phyloP scores from a whole-genome alignment of 495 filamentous ascomycete genomes.

The Penicillium coffeae region DNA sequence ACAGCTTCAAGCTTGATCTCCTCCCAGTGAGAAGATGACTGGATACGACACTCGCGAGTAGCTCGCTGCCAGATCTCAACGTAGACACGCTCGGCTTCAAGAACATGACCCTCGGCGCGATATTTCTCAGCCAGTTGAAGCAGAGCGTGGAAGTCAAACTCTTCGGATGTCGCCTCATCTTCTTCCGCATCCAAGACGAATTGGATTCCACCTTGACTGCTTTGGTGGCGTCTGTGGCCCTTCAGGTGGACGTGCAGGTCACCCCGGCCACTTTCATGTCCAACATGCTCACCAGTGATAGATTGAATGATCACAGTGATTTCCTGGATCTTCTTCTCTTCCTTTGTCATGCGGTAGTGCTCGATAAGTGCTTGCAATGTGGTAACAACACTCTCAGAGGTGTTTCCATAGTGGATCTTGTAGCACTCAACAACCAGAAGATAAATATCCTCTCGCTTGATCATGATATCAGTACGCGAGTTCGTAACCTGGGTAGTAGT shows the following conservation, averaged over 20 bases:
- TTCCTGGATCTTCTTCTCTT: slow-evolving; percentile 20
- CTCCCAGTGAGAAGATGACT: slow-evolving; percentile 29
- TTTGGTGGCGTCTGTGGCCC: slow-evolving; percentile 14
- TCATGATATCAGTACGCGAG: slow-evolving; percentile 34
- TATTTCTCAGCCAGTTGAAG: slow-evolving; percentile 21
- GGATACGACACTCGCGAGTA: slow-evolving; percentile 27
- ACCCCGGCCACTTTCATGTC: slow-evolving; percentile 5
- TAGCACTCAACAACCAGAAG: slow-evolving; percentile 34
- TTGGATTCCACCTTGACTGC: slow-evolving; percentile 14
- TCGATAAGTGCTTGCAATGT: slow-evolving; percentile 27
- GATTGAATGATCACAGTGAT: slow-evolving; percentile 10
- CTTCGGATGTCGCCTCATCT: slow-evolving; percentile 17
- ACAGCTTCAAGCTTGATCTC: slow-evolving; percentile 27
- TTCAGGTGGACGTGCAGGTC: slow-evolving; percentile 30
- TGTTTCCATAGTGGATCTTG: slow-evolving; percentile 32
- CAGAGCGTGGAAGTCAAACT: slow-evolving; percentile 21
- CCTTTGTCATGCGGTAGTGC: slow-evolving; percentile 30
- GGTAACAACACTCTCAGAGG: slow-evolving; percentile 26
- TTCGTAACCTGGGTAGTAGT: slow-evolving; percentile 25
- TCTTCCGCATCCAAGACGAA: slow-evolving; percentile 21
- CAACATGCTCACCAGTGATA: slow-evolving; percentile 13
- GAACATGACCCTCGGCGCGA: slow-evolving; percentile 15
- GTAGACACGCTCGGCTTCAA: slow-evolving; percentile 28
- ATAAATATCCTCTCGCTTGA: slow-evolving; percentile 27
- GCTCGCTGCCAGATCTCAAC: slow-evolving; percentile 37